Conservation (phyloP, 192 early-diverging fungal genomes). For the Jimgerdemannia lactiflua region DNA sequence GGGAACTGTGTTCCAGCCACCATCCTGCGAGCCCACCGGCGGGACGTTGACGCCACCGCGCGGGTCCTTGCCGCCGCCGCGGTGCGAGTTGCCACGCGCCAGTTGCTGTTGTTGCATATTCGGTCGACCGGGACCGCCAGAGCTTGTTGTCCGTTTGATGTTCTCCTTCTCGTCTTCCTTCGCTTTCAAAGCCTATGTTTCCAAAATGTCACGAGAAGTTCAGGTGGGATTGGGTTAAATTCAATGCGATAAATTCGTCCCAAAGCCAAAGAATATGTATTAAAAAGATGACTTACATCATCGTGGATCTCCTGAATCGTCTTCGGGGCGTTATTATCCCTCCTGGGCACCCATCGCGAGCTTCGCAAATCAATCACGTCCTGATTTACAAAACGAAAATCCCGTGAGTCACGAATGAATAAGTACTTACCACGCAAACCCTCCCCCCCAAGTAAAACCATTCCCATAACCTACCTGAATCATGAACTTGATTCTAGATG, state of each 20-base stretch:
- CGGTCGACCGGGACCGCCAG: conserved; percentile 41
- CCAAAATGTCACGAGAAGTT: too few relatives aligned
- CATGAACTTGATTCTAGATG: conserved; percentile 89
- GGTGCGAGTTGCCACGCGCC: conserved; percentile 48
- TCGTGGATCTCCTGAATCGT: conserved; percentile 89
- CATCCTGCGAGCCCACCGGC: conserved; percentile 48
- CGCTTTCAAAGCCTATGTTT: conserved; percentile 42
- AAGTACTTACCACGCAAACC: background rate
- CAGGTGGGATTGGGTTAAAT: too few relatives aligned
- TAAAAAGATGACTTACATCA: conserved; percentile 29
- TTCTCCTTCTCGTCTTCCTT: conserved; percentile 66
- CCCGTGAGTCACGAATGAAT: background rate
- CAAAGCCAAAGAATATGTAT: too few relatives aligned
- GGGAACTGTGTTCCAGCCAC: conserved; percentile 61
- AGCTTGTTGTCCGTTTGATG: conserved; percentile 55
- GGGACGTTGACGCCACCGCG: conserved; percentile 28
- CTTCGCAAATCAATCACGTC: conserved; percentile 84
- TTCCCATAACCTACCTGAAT: conserved; percentile 34
- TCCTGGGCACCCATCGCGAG: conserved; percentile 68
- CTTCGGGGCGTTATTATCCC: conserved; percentile 68
- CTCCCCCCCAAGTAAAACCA: too few relatives aligned
- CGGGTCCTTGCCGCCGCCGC: conserved; percentile 19
- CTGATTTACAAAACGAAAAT: conserved; percentile 6
- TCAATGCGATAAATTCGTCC: too few relatives aligned
- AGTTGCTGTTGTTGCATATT: conserved; percentile 48